Evolutionary conservation across 2,329 filamentous ascomycete species (phyloP).

Genomic region (Orbilia blumenaviensis): DNA sequence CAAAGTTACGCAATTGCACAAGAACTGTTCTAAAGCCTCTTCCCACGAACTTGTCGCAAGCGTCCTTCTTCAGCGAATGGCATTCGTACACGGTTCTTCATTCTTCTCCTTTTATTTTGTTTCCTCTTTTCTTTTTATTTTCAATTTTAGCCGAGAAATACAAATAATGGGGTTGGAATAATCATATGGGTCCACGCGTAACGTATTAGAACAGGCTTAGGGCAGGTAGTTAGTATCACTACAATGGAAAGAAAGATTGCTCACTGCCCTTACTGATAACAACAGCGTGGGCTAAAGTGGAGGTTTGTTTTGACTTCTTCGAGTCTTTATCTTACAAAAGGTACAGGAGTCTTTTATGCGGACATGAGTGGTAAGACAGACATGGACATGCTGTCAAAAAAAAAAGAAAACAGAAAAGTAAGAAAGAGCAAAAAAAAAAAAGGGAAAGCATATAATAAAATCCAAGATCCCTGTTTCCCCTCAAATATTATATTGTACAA

Average conservation of each 20-base stretch:
- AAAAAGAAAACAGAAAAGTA: not conserved
- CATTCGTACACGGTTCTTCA: too few relatives aligned
- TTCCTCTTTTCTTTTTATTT: too few relatives aligned
- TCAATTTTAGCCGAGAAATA: too few relatives aligned
- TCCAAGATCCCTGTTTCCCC: not conserved
- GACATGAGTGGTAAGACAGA: not conserved
- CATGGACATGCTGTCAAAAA: not conserved
- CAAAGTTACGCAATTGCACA: too few relatives aligned
- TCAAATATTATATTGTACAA: not conserved
- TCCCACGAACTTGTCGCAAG: too few relatives aligned
- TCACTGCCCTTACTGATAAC: not conserved
- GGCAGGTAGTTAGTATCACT: too few relatives aligned
- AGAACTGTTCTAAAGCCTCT: too few relatives aligned
- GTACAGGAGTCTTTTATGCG: not conserved
- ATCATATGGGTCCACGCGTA: too few relatives aligned
- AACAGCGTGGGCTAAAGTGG: not conserved
- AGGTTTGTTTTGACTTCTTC: not conserved
- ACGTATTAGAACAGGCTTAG: too few relatives aligned
- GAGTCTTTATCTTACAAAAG: constrained; percentile 11
- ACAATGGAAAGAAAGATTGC: not conserved
- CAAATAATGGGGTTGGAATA: too few relatives aligned
- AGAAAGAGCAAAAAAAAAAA: not conserved
- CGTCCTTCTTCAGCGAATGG: too few relatives aligned
- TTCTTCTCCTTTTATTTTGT: too few relatives aligned
- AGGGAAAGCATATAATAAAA: not conserved